Evolutionary conservation across 2,329 filamentous ascomycete species (phyloP).

Genomic region (Alternaria sp.): DNA sequence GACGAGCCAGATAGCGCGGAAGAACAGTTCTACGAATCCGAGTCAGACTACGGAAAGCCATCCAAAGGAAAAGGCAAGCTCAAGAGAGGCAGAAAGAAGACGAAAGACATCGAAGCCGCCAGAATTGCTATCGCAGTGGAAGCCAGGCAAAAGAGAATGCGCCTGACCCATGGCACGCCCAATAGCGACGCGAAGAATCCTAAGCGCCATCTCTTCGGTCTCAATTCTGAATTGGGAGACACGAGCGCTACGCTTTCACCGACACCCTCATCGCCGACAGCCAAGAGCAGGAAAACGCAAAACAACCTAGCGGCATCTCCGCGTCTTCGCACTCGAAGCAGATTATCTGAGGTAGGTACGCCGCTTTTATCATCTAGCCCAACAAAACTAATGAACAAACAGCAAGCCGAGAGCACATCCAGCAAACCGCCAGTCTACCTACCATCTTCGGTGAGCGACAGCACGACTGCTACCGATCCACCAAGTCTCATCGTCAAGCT

Average conservation of each 20-base stretch:
- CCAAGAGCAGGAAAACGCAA: neutral
- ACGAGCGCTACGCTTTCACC: neutral
- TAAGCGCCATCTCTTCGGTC: neutral
- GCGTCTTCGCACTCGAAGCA: neutral
- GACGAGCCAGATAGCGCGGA: neutral
- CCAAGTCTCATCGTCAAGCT: conserved; percentile 1
- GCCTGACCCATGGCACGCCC: neutral
- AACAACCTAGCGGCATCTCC: neutral
- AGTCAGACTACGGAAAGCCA: neutral
- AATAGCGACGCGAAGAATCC: neutral
- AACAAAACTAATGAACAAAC: neutral
- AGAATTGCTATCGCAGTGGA: neutral
- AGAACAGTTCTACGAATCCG: neutral
- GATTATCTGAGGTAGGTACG: neutral
- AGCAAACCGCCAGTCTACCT: neutral
- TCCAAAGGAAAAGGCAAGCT: neutral
- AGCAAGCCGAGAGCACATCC: neutral
- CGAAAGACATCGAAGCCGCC: neutral
- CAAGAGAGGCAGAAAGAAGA: neutral
- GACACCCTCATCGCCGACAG: neutral
- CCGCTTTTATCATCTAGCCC: neutral
- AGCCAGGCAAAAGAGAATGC: neutral
- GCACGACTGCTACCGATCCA: too few relatives aligned
- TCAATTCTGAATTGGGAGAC: neutral
- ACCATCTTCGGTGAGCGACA: too few relatives aligned